Evolutionary conservation across 225 moss, liverwort and hornwort species (phyloP), one percentile per base, ranked within the genome.

Genomic region (Polytrichum commune): DNA sequence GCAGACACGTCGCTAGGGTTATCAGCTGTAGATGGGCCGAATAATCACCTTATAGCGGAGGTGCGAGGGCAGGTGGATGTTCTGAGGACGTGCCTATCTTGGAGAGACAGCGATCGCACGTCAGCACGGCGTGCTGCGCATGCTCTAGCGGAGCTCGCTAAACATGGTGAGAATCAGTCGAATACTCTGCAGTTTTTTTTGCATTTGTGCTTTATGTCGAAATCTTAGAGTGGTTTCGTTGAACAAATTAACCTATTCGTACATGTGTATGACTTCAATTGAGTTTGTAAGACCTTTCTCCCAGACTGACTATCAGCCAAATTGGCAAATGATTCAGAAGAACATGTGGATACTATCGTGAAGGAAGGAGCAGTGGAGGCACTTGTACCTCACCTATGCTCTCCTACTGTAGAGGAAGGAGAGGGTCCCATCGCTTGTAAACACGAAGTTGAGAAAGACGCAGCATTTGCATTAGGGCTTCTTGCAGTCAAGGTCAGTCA

Each of bases 381-480:
- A 20, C 81, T 97, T 24, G 97, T 97, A 32, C 91, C 97, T 65
- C 97, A 97, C 78, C 97, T 97, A 55, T 89, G 87, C 78, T 74
- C 94, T 26, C 94, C 97, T 55, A 66, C 58, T 7, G 66, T 81
- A 13, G 92, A 84, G 30, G 97, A 92, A 29, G 92, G 85, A 1
- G 92, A 81, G 74, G 91, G 97, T 7, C 89, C 88, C 32, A 75
- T 90, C 60, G 84, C 87, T 60, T 92, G 94, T 79, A 94, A 97
- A 81, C 91, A 89, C 62, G 97, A 97, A 77, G 97, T 97, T 22
- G 97, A 97, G 84, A 97, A 97, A 76, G 97, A 97, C 72, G 97
- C 97, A 18, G 94, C 94, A 72, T 97, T 97, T 74, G 97, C 97
- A 27, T 79, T 97, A 62, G 97, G 97, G 70, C 83, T 89, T 68